A percentile compares a stretch with the other conserved stretches of the same genome.
Conservation (phyloP, 352 stramenopile genomes). For the Phytophthora lateralis region DNA sequence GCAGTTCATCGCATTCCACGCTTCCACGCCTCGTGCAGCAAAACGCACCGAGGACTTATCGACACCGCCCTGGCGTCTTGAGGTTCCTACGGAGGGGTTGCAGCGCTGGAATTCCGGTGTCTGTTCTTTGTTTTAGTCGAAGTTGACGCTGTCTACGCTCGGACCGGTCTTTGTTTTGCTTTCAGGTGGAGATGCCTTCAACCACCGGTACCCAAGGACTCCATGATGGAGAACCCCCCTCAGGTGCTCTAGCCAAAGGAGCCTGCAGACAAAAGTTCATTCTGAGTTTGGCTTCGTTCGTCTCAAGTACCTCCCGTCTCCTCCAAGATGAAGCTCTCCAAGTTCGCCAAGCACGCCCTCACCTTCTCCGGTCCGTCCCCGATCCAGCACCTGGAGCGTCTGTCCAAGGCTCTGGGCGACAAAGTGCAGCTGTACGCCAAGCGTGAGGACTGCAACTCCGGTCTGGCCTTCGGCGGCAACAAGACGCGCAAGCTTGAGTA, state of each 20-base stretch:
- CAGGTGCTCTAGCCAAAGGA: neutral
- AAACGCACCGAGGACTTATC: neutral
- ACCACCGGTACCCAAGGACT: slow-evolving; percentile 9
- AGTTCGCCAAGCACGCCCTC: slow-evolving; percentile 42
- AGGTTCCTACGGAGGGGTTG: neutral
- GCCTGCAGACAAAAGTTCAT: slow-evolving; percentile 13
- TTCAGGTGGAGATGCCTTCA: slow-evolving; percentile 23
- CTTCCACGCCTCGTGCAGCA: neutral
- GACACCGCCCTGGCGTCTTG: neutral
- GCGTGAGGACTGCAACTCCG: slow-evolving; percentile 44
- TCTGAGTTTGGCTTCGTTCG: slow-evolving; percentile 19
- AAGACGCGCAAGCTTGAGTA: slow-evolving; percentile 49
- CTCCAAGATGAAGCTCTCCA: slow-evolving; percentile 39
- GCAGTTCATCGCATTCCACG: neutral
- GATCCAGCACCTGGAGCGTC: slow-evolving; percentile 39
- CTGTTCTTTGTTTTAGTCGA: slow-evolving; percentile 28
- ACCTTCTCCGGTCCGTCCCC: slow-evolving; percentile 40
- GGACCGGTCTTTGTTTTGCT: slow-evolving; percentile 27
- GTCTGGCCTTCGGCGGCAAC: slow-evolving; percentile 41
- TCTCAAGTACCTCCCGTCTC: neutral
- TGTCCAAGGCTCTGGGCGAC: slow-evolving; percentile 38
- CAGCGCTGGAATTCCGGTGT: slow-evolving; percentile 10
- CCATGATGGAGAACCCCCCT: neutral
- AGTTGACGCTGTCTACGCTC: slow-evolving; percentile 5
- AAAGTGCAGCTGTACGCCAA: slow-evolving; percentile 48